Conservation (phyloP, 169 alveolate genomes). For the Perkinsus marinus region DNA sequence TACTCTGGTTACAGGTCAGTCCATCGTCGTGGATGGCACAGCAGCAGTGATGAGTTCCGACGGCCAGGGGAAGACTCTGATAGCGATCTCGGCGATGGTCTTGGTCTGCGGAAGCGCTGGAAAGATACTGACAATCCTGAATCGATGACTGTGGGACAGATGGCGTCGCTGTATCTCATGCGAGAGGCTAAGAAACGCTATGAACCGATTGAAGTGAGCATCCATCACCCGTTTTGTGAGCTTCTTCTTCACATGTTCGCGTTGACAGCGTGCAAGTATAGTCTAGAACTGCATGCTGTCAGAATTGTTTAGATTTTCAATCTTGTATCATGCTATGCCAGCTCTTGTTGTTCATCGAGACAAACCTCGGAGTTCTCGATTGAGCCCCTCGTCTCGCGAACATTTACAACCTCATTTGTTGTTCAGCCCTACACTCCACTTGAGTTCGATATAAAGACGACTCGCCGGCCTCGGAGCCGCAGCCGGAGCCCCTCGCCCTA, state of each 20-base stretch:
- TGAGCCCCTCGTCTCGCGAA: too few species aligned
- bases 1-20: background rate
- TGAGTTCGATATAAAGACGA: background rate
- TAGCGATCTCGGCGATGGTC: background rate
- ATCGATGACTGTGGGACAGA: background rate
- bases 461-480: background rate
- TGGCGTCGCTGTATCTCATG: background rate
- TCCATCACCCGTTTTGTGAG: too few species aligned
- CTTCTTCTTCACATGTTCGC: too few species aligned
- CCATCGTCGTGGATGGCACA: background rate
- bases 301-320: too few species aligned
- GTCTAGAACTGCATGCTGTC: too few species aligned
- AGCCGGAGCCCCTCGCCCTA: background rate
- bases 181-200: background rate
- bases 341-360: too few species aligned
- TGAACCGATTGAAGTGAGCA: background rate
- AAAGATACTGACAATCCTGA: background rate
- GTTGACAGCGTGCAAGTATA: too few species aligned
- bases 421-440: background rate
- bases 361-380: too few species aligned
- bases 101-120: background rate
- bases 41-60: background rate
- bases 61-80: background rate
- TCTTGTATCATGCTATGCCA: too few species aligned
- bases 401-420: background rate